Conservation (phyloP, 2,329 filamentous ascomycete genomes). For the Spiromastix sp. region DNA sequence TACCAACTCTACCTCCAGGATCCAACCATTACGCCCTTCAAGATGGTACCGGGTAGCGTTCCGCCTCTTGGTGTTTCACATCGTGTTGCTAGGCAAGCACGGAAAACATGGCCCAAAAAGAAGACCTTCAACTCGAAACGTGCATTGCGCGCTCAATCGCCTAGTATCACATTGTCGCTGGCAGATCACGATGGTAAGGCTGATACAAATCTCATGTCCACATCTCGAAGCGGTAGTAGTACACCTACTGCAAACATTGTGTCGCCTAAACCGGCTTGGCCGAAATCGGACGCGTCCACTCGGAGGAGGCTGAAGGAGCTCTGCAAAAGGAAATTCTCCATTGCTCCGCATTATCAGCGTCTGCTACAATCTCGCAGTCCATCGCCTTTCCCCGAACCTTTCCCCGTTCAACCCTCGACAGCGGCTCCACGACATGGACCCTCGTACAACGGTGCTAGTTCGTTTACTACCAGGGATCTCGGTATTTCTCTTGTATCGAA, state of each 20-base stretch:
- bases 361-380: slow-evolving; percentile 51
- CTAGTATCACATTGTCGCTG: too few species aligned
- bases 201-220: too few species aligned
- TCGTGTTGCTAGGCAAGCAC: slow-evolving; percentile 51
- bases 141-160: too few species aligned
- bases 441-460: slow-evolving; percentile 17
- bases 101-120: slow-evolving; percentile 47
- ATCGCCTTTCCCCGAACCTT: slow-evolving; percentile 42
- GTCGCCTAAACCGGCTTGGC: slow-evolving; percentile 37
- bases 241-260: slow-evolving; percentile 33
- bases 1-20: slow-evolving; percentile 57
- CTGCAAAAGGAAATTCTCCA: slow-evolving; percentile 51
- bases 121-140: slow-evolving; percentile 17
- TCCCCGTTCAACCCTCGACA: slow-evolving; percentile 20
- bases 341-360: slow-evolving; percentile 55
- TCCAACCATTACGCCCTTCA: slow-evolving; percentile 56
- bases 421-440: slow-evolving; percentile 17
- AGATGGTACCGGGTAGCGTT: slow-evolving; percentile 52
- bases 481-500: slow-evolving; percentile 34
- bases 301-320: slow-evolving; percentile 48
- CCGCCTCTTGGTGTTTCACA: slow-evolving; percentile 56
- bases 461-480: slow-evolving; percentile 34
- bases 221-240: slow-evolving; percentile 35
- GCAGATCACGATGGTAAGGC: too few species aligned
- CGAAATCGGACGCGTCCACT: slow-evolving; percentile 48